Evolutionary conservation across 257 asterid genomes (phyloP).

Genomic region (Phtheirospermum japonicum): DNA sequence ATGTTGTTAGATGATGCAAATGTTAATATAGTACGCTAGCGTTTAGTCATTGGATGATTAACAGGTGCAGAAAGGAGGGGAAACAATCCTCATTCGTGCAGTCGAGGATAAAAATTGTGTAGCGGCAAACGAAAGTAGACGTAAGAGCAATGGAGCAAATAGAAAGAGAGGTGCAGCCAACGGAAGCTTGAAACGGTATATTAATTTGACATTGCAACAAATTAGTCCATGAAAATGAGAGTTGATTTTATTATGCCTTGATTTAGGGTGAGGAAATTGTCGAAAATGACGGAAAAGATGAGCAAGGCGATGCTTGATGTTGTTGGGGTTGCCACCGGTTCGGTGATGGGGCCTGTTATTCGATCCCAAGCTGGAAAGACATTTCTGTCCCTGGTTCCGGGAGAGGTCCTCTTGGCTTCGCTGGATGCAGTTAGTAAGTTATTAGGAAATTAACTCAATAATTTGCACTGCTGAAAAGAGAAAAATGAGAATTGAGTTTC

Average conservation of each 20-base stretch:
- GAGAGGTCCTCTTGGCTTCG: slow-evolving; percentile 79
- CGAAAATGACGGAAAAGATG: slow-evolving; percentile 76
- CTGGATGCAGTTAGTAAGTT: slow-evolving; percentile 78
- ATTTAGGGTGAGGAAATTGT: slow-evolving; percentile 59
- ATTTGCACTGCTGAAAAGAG: no score
- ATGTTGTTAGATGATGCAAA: no score
- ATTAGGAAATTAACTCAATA: neutral
- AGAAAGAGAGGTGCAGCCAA: slow-evolving; percentile 44
- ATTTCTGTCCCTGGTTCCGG: slow-evolving; percentile 62
- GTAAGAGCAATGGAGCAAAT: slow-evolving; percentile 25
- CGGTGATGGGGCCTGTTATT: slow-evolving; percentile 60
- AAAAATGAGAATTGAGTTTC: no score
- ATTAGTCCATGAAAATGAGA: neutral
- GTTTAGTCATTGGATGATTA: neutral
- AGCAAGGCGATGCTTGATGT: slow-evolving; percentile 72
- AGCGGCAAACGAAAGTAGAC: slow-evolving; percentile 11
- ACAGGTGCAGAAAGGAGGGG: slow-evolving; percentile 82
- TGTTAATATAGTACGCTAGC: no score
- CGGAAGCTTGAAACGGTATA: slow-evolving; percentile 67
- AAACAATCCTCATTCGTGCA: slow-evolving; percentile 47
- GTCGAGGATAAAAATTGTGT: slow-evolving; percentile 31
- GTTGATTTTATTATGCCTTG: neutral
- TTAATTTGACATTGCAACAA: neutral
- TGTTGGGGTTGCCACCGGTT: slow-evolving; percentile 60
- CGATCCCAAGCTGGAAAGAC: slow-evolving; percentile 66